Evolutionary conservation across 768 basidiomycete genomes (phyloP), one percentile per base, ranked within the genome.

Genomic region (Candolleomyces efflorescens): DNA sequence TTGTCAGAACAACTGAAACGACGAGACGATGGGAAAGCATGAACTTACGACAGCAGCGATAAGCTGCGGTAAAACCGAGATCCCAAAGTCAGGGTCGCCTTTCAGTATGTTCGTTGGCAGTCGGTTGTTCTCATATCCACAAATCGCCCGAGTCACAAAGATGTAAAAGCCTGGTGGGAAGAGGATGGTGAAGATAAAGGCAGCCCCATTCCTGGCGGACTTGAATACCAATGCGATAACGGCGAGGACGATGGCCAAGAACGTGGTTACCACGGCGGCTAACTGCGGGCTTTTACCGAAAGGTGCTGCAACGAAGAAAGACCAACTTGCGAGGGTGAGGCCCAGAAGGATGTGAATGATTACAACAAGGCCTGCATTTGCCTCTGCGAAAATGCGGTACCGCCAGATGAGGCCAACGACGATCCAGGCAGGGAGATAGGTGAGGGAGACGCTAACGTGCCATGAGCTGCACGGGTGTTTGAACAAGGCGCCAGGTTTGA

Each of bases 141-240:
- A 79, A 1, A 92, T 80, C 1, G 83, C 82, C 46, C 86, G 80
- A 9, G 84, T 81, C 6, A 82, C 83, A 63, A 90, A 91, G 20
- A 89, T 78, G 62, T 88, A 92, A 69, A 85, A 91, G 11, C 82
- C 80, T 1, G 90, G 88, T 0, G 90, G 90, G 64, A 91, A 90
- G 22, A 91, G 63, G 48, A 91, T 65, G 1, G 86, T 81, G 64
- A 88, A 87, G 23, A 90, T 69, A 60, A 84, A 80, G 18, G 85
- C 82, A 1, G 71, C 73, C 3, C 69, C 79, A 1, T 76, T 78
- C 0, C 69, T 64, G 1, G 77, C 76, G 51, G 72, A 39, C 37
- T 71, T 68, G 54, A 86, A 73, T 0, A 87, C 79, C 22, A 87
- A 69, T 0, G 84, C 89, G 9, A 90, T 61, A 55, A 92, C 82